Conservation (phyloP, 768 basidiomycete genomes). For the Bullera alba region DNA sequence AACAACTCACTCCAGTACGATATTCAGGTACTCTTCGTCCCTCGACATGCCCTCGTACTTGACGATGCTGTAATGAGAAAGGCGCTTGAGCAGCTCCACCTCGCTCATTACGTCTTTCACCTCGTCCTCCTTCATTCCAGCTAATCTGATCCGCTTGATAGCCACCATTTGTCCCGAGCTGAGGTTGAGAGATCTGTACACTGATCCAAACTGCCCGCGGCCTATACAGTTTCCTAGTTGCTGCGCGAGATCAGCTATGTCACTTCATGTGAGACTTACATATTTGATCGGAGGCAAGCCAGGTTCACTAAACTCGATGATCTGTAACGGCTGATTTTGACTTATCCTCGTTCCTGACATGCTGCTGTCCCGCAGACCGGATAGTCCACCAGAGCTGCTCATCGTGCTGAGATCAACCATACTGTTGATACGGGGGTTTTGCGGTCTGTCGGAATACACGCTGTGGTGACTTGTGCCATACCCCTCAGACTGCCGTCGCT, state of each 20-base stretch:
- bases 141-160: slow-evolving; percentile 89
- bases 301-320: slow-evolving; percentile 22
- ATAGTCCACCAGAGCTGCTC: background rate
- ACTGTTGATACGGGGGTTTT: too few relatives aligned
- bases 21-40: slow-evolving; percentile 79
- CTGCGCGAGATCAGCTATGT: slow-evolving; percentile 48
- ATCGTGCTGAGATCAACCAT: too few relatives aligned
- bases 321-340: slow-evolving; percentile 13
- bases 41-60: slow-evolving; percentile 94
- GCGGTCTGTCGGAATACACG: too few relatives aligned
- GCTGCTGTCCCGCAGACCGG: background rate
- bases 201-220: slow-evolving; percentile 91
- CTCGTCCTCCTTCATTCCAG: slow-evolving; percentile 84
- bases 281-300: slow-evolving; percentile 20
- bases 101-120: slow-evolving; percentile 86
- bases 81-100: slow-evolving; percentile 81
- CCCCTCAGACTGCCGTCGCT: slow-evolving; percentile 25
- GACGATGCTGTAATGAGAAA: slow-evolving; percentile 91
- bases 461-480: too few relatives aligned
- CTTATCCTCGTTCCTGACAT: slow-evolving; percentile 1
- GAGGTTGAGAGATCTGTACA: slow-evolving; percentile 88
- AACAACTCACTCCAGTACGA: slow-evolving; percentile 78
- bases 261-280: slow-evolving; percentile 3
- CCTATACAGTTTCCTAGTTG: slow-evolving; percentile 98
- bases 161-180: slow-evolving; percentile 96